Base-by-base conservation (phyloP, 352 stramenopile species). In the Pythium rishiriense region DNA sequence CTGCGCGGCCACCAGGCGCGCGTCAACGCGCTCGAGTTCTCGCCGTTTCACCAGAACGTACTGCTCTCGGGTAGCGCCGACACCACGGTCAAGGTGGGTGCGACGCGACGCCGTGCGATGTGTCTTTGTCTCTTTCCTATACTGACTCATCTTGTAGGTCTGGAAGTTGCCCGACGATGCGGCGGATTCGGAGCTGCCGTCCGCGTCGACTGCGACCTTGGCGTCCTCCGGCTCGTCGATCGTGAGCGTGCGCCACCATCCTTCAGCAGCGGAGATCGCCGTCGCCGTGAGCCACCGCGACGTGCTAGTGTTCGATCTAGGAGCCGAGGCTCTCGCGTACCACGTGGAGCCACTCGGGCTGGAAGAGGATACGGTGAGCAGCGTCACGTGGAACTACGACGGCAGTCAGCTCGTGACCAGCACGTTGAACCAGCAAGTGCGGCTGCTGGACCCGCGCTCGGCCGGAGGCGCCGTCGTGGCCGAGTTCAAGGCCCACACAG, bases 321-420 rank as follows among this genome's bases (percentile, higher is more conserved):
- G 60, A 17, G 39, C 42, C 26, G 74, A 88, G 39, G 50, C 45
- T 1, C 11, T 73, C 0, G 46, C 58, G 24, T 45, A 50, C 7
- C 51, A 69, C 26, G 25, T 74, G 41, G 25, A 4, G 39, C 24
- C 76, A 2, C 15, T 47, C 0, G 21, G 73, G 9, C n/a, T 19
- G 2, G 28, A 74, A 15, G 61, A 41, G 3, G 69, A 47, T 12
- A 42, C 52, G 17, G 24, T 61, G 33, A 45, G 28, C 24, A 46
- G 37, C 3, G 52, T 83, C 22, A 58, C 69, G 21, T 94, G 86
- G 86, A 92, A 82, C 69, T 90, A 82, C 69, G 81, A 93, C 50
- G 83, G 86, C 2, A 86, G 81, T 46, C 24, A 68, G 6, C 70
- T 89, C 35, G 55, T 83, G 19, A 61, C 78, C 8, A 70, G 73